Evolutionary conservation across 1,284 basidiomycete genomes (phyloP).

Genomic region (Microbotryum intermedium): DNA sequence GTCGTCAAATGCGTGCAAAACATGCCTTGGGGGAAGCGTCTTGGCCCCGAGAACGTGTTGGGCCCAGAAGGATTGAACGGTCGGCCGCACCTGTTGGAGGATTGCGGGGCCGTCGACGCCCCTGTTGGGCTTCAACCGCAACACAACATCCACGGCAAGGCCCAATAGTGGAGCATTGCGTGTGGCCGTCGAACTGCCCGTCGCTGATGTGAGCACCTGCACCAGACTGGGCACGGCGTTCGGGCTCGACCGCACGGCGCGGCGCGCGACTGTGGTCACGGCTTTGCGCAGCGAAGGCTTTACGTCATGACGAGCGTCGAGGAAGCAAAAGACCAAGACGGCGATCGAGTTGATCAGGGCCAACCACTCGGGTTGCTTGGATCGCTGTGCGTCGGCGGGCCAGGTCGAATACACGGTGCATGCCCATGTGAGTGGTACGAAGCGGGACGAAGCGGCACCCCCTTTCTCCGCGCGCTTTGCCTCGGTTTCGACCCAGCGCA

Average conservation of each 20-base stretch:
- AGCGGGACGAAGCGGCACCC: constrained; percentile 45
- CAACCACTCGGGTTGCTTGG: constrained; percentile 39
- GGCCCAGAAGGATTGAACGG: no score
- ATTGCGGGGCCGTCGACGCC: not conserved
- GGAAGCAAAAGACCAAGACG: constrained; percentile 52
- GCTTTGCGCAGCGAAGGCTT: constrained; percentile 57
- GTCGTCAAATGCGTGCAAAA: constrained; percentile 40
- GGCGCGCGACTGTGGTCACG: constrained; percentile 52
- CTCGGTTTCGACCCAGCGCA: constrained; percentile 63
- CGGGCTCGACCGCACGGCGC: constrained; percentile 48
- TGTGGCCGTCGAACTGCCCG: constrained; percentile 18
- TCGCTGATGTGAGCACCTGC: constrained; percentile 8
- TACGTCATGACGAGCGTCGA: constrained; percentile 46
- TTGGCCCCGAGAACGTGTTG: constrained; percentile 26
- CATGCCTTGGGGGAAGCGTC: constrained; percentile 26
- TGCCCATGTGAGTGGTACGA: constrained; percentile 65
- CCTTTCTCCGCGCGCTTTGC: constrained; percentile 42
- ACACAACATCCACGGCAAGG: constrained; percentile 32
- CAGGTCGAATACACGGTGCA: constrained; percentile 50
- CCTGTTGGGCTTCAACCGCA: constrained; percentile 32
- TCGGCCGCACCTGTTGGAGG: no score
- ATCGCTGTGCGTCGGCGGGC: constrained; percentile 39
- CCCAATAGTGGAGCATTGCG: constrained; percentile 30
- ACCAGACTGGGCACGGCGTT: constrained; percentile 13
- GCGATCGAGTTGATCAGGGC: constrained; percentile 51